phyloP scores from a whole-genome alignment of 305 asterid genomes.

The Nicotiana rustica region DNA sequence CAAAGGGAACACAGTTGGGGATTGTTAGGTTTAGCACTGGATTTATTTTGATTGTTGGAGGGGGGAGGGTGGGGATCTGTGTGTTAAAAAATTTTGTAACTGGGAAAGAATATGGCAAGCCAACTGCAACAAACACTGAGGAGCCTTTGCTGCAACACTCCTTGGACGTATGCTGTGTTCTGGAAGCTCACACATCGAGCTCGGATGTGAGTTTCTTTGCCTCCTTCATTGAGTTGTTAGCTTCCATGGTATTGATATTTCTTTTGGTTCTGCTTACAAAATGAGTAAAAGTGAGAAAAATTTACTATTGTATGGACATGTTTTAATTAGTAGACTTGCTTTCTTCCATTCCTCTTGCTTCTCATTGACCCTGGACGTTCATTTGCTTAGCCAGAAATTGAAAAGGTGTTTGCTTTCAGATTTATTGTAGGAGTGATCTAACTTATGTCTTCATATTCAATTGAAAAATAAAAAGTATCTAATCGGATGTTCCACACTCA shows the following conservation, averaged over 20 bases:
- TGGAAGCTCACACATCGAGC: conserved; percentile 89
- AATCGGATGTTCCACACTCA: not conserved
- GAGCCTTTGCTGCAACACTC: conserved; percentile 76
- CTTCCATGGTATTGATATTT: conserved; percentile 29
- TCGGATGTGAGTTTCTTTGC: conserved; percentile 73
- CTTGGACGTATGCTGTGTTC: conserved; percentile 92
- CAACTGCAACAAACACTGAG: conserved; percentile 74
- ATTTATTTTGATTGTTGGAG: conserved; percentile 36
- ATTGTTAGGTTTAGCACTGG: conserved; percentile 60
- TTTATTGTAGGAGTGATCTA: not conserved
- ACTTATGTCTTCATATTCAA: not conserved
- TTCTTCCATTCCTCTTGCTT: not conserved
- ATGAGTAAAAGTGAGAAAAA: conserved; percentile 17
- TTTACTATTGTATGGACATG: conserved; percentile 5
- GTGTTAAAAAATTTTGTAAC: conserved; percentile 38
- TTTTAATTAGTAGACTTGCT: not conserved
- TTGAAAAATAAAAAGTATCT: not conserved
- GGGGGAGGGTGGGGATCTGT: conserved; percentile 36
- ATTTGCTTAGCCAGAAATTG: conserved; percentile 9
- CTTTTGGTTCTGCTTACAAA: conserved; percentile 1
- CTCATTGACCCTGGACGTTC: not conserved
- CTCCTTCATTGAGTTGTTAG: conserved; percentile 30
- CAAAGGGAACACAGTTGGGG: conserved; percentile 54
- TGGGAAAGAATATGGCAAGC: conserved; percentile 72
- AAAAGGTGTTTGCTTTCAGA: not conserved